Percentiles rank a stretch among this genome's conserved stretches.
These are phyloP conservation scores for Rhynchosporium graminicola DNA, from an alignment of 2,329 filamentous ascomycete genomes.

Conservation along the genomic window DNA sequence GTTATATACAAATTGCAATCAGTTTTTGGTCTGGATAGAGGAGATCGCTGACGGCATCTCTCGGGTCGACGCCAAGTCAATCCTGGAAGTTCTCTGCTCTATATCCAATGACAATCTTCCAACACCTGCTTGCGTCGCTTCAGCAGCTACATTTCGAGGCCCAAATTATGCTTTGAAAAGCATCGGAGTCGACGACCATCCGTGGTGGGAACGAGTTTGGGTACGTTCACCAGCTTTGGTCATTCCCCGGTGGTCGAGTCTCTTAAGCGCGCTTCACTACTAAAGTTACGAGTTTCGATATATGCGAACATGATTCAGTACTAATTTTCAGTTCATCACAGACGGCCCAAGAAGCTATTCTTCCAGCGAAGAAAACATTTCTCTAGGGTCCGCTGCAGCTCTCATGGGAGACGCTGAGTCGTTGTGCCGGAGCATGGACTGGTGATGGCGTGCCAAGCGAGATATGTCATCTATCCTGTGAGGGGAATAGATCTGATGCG, in stretches of 20 bases:
- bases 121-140: neutral
- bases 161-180: neutral
- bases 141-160: neutral
- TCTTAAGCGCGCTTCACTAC: too few relatives aligned
- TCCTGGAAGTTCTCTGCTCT: neutral
- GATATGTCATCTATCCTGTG: neutral
- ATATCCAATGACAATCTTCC: neutral
- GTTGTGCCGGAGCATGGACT: neutral
- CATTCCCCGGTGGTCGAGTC: too few relatives aligned
- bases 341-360: neutral
- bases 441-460: neutral
- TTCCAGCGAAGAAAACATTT: neutral
- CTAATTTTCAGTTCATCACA: too few relatives aligned
- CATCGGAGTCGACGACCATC: neutral
- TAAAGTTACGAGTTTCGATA: too few relatives aligned
- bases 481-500: neutral
- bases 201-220: neutral
- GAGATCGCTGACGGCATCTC: neutral
- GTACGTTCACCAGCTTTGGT: too few relatives aligned
- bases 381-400: neutral
- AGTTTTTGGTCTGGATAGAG: slow-evolving; percentile 1
- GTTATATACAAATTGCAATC: neutral
- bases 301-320: too few relatives aligned
- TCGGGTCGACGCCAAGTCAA: neutral
- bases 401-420: neutral